Evolutionary conservation across 192 early-diverging fungal species (phyloP).

Genomic region (Podila epigama): DNA sequence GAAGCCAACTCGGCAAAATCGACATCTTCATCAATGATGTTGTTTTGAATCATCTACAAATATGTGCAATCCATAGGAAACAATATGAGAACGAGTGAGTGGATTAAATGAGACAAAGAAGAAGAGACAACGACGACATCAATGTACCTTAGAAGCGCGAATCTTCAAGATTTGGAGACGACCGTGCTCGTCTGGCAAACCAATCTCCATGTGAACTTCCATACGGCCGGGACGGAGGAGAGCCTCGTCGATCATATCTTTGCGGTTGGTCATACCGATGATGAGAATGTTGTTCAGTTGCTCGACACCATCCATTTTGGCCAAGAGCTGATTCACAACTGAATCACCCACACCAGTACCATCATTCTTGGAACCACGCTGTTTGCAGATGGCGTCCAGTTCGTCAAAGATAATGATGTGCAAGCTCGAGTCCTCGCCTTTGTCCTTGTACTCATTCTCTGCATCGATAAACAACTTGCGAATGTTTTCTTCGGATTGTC

Average conservation of each 20-base stretch:
- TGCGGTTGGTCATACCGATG: slow-evolving; percentile 98
- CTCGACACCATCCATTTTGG: slow-evolving; percentile 99
- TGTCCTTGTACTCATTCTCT: slow-evolving; percentile 93
- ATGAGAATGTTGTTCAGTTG: slow-evolving; percentile 98
- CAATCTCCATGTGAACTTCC: slow-evolving; percentile 98
- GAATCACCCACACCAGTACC: slow-evolving; percentile 96
- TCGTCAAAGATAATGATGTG: slow-evolving; percentile 99
- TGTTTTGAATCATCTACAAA: slow-evolving; percentile 77
- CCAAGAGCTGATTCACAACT: slow-evolving; percentile 95
- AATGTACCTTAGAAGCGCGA: slow-evolving; percentile 80
- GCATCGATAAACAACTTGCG: slow-evolving; percentile 95
- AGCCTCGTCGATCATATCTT: slow-evolving; percentile 99
- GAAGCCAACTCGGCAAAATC: slow-evolving; percentile 83
- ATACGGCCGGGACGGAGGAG: slow-evolving; percentile 93
- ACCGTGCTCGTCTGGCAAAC: slow-evolving; percentile 90
- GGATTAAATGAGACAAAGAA: not conserved
- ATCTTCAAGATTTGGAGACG: slow-evolving; percentile 96
- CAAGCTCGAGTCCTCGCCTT: slow-evolving; percentile 87
- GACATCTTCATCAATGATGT: slow-evolving; percentile 84
- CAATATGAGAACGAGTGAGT: not conserved
- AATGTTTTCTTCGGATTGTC: slow-evolving; percentile 96
- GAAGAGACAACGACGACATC: not conserved
- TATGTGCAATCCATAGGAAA: not conserved
- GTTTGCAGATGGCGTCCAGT: slow-evolving; percentile 98
- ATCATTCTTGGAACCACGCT: slow-evolving; percentile 91